These are phyloP conservation scores for Lactarius pseudohatsudake DNA, from an alignment of 768 basidiomycete genomes.

Conservation along the genomic window DNA sequence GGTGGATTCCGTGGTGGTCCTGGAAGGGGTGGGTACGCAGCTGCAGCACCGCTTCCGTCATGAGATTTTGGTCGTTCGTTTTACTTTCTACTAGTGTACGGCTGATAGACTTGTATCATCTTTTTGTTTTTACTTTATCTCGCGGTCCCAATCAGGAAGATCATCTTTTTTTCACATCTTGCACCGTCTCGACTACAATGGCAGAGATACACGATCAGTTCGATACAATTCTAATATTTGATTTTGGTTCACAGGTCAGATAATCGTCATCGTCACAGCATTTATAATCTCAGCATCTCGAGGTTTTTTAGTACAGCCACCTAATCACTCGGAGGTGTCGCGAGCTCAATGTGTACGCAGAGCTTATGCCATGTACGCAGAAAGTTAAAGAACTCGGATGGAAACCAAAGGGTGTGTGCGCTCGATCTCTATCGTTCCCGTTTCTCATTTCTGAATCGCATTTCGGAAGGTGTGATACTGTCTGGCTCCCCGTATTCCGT, in stretches of 20 bases:
- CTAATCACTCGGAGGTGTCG: constrained; percentile 96
- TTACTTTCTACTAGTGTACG: background rate
- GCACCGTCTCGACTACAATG: constrained; percentile 42
- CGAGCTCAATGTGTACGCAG: constrained; percentile 96
- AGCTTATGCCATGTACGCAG: constrained; percentile 95
- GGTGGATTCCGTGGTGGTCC: constrained; percentile 33
- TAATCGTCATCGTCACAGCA: background rate
- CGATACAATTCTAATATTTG: constrained; percentile 93
- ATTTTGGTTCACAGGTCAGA: constrained; percentile 93
- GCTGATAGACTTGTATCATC: background rate
- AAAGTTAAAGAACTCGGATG: constrained; percentile 85
- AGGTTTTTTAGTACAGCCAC: constrained; percentile 78
- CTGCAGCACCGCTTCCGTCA: constrained; percentile 17
- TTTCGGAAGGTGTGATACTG: constrained; percentile 79
- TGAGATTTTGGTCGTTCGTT: constrained; percentile 7
- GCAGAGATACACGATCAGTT: constrained; percentile 93
- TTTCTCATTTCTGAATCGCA: background rate
- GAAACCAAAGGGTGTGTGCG: constrained; percentile 81
- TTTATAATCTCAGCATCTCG: constrained; percentile 23
- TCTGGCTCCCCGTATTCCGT: constrained; percentile 99
- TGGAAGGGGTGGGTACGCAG: constrained; percentile 10
- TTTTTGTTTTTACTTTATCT: background rate
- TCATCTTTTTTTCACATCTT: background rate
- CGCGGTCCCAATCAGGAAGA: constrained; percentile 12
- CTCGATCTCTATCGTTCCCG: background rate